Percentiles rank a stretch among this genome's conserved stretches.
phyloP scores from a whole-genome alignment of 2,329 filamentous ascomycete species.

The Venturia nashicola region DNA sequence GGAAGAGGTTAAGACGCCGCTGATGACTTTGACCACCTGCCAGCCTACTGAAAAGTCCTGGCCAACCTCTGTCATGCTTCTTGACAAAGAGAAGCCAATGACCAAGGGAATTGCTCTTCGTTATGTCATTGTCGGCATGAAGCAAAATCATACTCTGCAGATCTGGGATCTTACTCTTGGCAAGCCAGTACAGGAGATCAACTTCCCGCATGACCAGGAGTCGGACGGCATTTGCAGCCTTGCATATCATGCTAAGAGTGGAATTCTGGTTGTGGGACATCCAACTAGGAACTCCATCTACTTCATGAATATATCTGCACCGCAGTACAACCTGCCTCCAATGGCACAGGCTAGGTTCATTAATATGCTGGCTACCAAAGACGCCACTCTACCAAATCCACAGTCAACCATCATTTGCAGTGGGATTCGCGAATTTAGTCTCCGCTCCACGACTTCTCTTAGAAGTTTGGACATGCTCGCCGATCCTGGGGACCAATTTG shows the following conservation, averaged over 20 bases:
- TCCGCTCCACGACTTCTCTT: conserved; percentile 72
- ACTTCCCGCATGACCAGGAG: conserved; percentile 90
- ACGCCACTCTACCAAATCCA: conserved; percentile 55
- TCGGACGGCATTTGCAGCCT: conserved; percentile 97
- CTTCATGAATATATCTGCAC: conserved; percentile 89
- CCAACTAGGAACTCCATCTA: conserved; percentile 96
- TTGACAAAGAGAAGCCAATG: conserved; percentile 92
- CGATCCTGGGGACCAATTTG: conserved; percentile 38
- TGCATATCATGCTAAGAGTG: conserved; percentile 81
- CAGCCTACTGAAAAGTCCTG: conserved; percentile 86
- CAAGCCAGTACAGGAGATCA: conserved; percentile 94
- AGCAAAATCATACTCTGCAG: conserved; percentile 97
- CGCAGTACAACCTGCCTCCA: conserved; percentile 70
- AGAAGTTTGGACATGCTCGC: conserved; percentile 83
- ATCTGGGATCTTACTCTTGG: conserved; percentile 93
- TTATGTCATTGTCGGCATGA: conserved; percentile 95
- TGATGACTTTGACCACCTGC: conserved; percentile 78
- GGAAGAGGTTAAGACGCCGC: conserved; percentile 66
- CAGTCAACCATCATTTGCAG: conserved; percentile 97
- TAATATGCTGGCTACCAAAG: conserved; percentile 54
- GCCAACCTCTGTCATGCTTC: conserved; percentile 89
- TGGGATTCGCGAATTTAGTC: conserved; percentile 89
- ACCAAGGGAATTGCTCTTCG: conserved; percentile 78
- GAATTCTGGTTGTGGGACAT: conserved; percentile 89
- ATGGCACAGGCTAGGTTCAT: conserved; percentile 85